Evolutionary conservation across 1,139 yeast species (phyloP), one percentile per base, ranked within the genome.

Genomic region (Casaregolazyma lundiana): DNA sequence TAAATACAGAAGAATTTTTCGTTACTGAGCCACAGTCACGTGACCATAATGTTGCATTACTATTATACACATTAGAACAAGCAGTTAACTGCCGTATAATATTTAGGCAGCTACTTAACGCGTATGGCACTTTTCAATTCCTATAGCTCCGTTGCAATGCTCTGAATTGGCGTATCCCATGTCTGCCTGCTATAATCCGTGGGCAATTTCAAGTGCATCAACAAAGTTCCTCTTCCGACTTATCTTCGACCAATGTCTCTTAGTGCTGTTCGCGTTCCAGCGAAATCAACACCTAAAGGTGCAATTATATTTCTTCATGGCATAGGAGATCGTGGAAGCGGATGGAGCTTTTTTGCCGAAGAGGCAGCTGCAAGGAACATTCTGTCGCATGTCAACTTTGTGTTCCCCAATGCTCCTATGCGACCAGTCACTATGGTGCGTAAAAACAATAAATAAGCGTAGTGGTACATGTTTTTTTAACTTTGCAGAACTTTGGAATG

Each of bases 301-400:
- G 82, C 95, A 0, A 70, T 90, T 24, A 87, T 92, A 24, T 77
- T 92, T 53, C 61, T 88, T 47, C 98, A 92, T 61, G 98, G 98
- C 0, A 72, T 92, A 16, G 98, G 98, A 7, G 98, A 90, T 62
- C 65, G 85, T 1, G 97, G 96, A 6, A 72, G 75, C 22, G 97
- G 97, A 1, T 92, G 97, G 97, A 71, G 78, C 34, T 87, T 87
- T 72, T 68, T 92, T 36, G 73, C 67, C 45, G 72, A 65, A 40
- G 71, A 68, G 39, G 66, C 78, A 37, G 47, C 50, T 24, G 58
- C 62, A 21, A 53, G 54, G 17, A 67, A 73, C 13, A 70, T 72
- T 16, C 73, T 78, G 45, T 77, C 77, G 35, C 76, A 79, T 49
- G 79, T 88, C 54, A 82, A 82, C 57, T 89, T 84, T 59, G 75